Base-by-base conservation (phyloP, 208 protist species). In the Novymonas esmeraldas region DNA sequence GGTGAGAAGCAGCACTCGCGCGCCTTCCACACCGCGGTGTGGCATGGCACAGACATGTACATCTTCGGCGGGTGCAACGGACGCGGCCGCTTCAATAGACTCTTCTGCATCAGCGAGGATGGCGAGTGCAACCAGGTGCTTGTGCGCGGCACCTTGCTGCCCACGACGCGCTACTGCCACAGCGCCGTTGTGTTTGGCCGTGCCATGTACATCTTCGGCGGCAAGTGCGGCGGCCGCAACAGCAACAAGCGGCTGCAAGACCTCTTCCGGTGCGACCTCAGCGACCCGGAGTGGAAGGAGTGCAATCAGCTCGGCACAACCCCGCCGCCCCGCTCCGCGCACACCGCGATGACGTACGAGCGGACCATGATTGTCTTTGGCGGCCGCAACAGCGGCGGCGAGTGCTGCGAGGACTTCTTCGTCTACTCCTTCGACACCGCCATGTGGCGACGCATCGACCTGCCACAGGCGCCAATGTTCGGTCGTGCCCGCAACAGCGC, bases 41-140 rank as follows among this genome's bases (percentile, higher is more conserved):
- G 81, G 73, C 80, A 93, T 52, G 71, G 71, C 56, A 72, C 78
- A 14, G 29, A 55, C 36, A 87, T 94, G 73, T 93, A 84, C 67
- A 80, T 94, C 36, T 96, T 96, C 67, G 91, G 91, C 26, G 91
- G 91, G 31, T 96, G 91, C 68, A 96, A 94, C 70, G 88, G 88
- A 34, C 70, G 82, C 5, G 86, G 88, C 0, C 81, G 91, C 29
- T 96, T 94, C 73, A 92, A 94, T 60, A 82, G 84, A 49, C 85
- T 96, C 72, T 93, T 92, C 73, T 84, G 74, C 73, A 92, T 92
- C 72, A 78, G 76, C 60, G 75, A 80, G 33, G 56, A 83, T 14
- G 86, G 88, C 6, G 26, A 63, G 13, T 90, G 87, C 64, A 22
- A 38, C 46, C 50, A 46, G 9, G 65, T 77, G 20, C 14, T 45